Conservation (phyloP, 1,139 yeast genomes). For the Scheffersomyces insectosa region DNA sequence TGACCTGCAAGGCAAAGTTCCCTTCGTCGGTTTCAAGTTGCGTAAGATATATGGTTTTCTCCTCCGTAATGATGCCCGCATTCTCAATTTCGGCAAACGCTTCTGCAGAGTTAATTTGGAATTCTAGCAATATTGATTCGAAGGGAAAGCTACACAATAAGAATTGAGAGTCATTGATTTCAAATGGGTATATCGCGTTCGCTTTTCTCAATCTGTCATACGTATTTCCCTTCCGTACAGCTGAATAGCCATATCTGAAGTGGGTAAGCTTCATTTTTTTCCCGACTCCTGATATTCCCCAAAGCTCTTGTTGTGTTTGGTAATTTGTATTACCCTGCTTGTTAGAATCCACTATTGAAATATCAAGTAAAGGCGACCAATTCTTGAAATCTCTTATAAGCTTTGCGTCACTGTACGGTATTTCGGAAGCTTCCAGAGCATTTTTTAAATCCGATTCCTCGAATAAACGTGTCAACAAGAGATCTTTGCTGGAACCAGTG, state of each 20-base stretch:
- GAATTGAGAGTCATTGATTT: slow-evolving; percentile 17
- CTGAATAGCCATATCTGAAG: slow-evolving; percentile 37
- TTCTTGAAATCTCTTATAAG: slow-evolving; percentile 34
- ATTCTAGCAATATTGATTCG: slow-evolving; percentile 38
- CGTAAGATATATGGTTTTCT: slow-evolving; percentile 10
- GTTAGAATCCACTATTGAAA: slow-evolving; percentile 33
- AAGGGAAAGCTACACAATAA: slow-evolving; percentile 40
- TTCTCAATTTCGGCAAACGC: slow-evolving; percentile 28
- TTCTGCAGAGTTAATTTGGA: slow-evolving; percentile 17
- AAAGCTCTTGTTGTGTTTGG: slow-evolving; percentile 38
- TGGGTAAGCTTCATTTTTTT: slow-evolving; percentile 40
- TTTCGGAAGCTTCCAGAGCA: background rate
- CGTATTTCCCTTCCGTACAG: slow-evolving; percentile 22
- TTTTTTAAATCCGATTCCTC: slow-evolving; percentile 13
- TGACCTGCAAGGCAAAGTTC: slow-evolving; percentile 12
- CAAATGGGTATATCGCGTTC: slow-evolving; percentile 16
- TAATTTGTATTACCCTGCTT: slow-evolving; percentile 16
- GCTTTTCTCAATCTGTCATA: slow-evolving; percentile 34
- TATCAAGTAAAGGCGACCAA: slow-evolving; percentile 54
- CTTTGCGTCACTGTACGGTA: slow-evolving; percentile 9
- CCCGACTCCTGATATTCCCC: slow-evolving; percentile 49
- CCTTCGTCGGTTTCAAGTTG: slow-evolving; percentile 6
- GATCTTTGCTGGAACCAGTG: slow-evolving; percentile 34
- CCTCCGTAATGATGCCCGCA: slow-evolving; percentile 12
- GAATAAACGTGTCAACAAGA: slow-evolving; percentile 19